Base-by-base conservation (phyloP, 148 eudicot species). In the Rhododendron griersonianum region DNA sequence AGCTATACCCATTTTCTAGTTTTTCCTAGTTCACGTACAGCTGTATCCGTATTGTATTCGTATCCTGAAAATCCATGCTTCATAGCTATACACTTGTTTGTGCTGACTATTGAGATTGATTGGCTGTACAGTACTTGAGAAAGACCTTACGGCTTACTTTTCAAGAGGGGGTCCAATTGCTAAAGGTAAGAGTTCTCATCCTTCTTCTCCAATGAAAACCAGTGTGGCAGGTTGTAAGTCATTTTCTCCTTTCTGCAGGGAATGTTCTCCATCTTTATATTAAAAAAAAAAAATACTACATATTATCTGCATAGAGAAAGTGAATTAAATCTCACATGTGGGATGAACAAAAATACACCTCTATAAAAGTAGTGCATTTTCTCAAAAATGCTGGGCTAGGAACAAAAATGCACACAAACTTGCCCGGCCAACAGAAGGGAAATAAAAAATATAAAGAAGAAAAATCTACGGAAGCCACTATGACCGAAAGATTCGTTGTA, bases 91-190 rank as follows among this genome's bases (percentile, higher is more conserved):
- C 28, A 23, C 71, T 7, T 23, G 28, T 65, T 23, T 3, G 3
- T 78, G 45, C 82, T 83, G 33, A 78, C 53, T 50, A 13, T 63
- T 33, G 44, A 30, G 15, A 55, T 45, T 84, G 80, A 67, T 85
- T 84, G 57, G 21, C 39, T 84, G 14, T 92, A 94, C 93, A 95
- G 99, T 96, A 96, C 87, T 83, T 94, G 91, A 88, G 90, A 69
- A 88, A 91, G 85, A 96, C 99, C 14, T 87, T 96, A 82, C 91
- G 93, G 65, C 96, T 96, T 86, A 92, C 96, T 7, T 96, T 96
- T 86, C 92, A 90, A 91, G 98, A 95, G 88, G 99, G 99, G 30
- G 86, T 96, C 77, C 89, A 95, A 89, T 92, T 96, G 98, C 95
- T 96, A 33, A 93, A 94, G 99, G 99, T 93, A 65, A 65, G 71